Percentiles rank a stretch among this genome's conserved stretches.
Evolutionary conservation across 1,284 basidiomycete species (phyloP).

Genomic region (Cryptococcus sp.): DNA sequence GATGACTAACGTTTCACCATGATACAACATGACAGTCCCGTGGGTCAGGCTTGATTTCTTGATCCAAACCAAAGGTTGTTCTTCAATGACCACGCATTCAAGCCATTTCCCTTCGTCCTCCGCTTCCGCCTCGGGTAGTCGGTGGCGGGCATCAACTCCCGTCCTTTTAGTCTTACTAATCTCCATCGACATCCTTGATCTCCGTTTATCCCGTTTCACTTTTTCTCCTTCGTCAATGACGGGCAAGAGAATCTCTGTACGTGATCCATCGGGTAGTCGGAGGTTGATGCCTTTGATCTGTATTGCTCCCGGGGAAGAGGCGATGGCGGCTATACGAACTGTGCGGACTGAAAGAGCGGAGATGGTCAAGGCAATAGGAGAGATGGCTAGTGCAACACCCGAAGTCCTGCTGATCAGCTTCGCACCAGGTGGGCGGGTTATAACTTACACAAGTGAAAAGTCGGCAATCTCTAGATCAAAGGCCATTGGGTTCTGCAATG

Average conservation of each 20-base stretch:
- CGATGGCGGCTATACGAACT: slow-evolving; percentile 65
- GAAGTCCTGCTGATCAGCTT: slow-evolving; percentile 58
- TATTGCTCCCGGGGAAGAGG: slow-evolving; percentile 63
- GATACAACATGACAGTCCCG: slow-evolving; percentile 86
- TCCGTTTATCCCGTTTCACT: slow-evolving; percentile 52
- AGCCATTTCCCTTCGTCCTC: slow-evolving; percentile 28
- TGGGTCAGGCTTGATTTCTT: slow-evolving; percentile 81
- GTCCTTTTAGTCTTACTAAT: slow-evolving; percentile 32
- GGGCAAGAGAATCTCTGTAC: slow-evolving; percentile 71
- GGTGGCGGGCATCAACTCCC: slow-evolving; percentile 31
- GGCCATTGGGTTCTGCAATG: slow-evolving; percentile 83
- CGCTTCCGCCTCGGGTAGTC: neutral
- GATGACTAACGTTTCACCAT: slow-evolving; percentile 73
- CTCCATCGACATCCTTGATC: slow-evolving; percentile 52
- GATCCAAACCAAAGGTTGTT: slow-evolving; percentile 80
- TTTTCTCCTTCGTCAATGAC: slow-evolving; percentile 66
- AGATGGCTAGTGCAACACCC: slow-evolving; percentile 69
- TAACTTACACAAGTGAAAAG: slow-evolving; percentile 67
- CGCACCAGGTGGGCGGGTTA: neutral
- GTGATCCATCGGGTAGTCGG: slow-evolving; percentile 67
- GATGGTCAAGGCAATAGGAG: slow-evolving; percentile 58
- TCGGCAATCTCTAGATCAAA: slow-evolving; percentile 84
- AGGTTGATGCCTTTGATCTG: slow-evolving; percentile 71
- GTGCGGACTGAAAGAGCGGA: slow-evolving; percentile 71
- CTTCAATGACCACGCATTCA: slow-evolving; percentile 61